Evolutionary conservation across 2,329 filamentous ascomycete species (phyloP).

Genomic region (Plenodomus tracheiphilus): DNA sequence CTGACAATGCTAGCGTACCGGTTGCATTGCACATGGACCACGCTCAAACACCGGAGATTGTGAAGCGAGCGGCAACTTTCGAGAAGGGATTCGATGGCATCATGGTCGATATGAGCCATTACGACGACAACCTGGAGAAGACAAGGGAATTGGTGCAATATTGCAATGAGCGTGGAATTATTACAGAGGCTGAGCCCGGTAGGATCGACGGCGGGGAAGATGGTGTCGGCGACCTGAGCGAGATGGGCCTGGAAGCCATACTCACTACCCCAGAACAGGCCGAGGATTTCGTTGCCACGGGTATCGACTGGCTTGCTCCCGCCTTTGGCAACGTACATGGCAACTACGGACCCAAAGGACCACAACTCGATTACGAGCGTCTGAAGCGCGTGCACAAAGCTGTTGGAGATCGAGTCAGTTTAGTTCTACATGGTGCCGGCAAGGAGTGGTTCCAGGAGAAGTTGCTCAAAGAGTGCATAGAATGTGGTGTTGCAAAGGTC

Average conservation of each 20-base stretch:
- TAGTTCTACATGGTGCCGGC: constrained; percentile 64
- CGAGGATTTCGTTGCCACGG: constrained; percentile 69
- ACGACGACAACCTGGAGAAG: constrained; percentile 68
- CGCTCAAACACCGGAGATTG: constrained; percentile 65
- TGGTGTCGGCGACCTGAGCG: constrained; percentile 69
- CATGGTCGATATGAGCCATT: constrained; percentile 72
- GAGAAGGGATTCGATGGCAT: constrained; percentile 38
- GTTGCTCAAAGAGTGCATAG: constrained; percentile 59
- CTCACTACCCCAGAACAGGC: constrained; percentile 72
- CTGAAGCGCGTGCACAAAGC: constrained; percentile 51
- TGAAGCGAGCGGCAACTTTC: constrained; percentile 61
- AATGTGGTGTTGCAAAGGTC: constrained; percentile 58
- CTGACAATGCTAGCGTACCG: constrained; percentile 53
- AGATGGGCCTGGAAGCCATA: constrained; percentile 58
- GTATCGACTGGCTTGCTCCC: constrained; percentile 74
- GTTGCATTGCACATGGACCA: constrained; percentile 69
- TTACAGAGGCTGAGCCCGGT: constrained; percentile 72
- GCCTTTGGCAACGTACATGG: constrained; percentile 79
- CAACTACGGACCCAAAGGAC: constrained; percentile 68
- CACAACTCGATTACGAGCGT: constrained; percentile 46
- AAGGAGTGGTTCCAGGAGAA: constrained; percentile 55
- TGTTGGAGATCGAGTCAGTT: constrained; percentile 53
- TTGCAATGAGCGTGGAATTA: constrained; percentile 67
- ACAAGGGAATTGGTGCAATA: constrained; percentile 66
- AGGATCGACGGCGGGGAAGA: constrained; percentile 75